Evolutionary conservation across 2,329 filamentous ascomycete species (phyloP).

Genomic region (Aplosporella prunicola): DNA sequence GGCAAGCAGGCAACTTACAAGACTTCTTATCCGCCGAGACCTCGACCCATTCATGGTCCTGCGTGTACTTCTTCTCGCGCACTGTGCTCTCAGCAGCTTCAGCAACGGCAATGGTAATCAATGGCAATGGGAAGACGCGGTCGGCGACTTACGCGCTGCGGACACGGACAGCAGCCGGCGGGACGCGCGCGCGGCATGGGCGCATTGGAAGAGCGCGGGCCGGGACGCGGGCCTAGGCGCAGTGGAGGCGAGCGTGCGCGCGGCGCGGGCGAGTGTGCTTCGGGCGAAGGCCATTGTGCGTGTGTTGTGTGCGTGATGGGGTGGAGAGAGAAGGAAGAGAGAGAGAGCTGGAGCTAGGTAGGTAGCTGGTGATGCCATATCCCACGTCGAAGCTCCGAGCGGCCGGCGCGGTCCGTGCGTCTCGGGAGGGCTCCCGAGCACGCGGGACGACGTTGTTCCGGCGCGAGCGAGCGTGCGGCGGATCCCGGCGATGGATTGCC

Average conservation of each 20-base stretch:
- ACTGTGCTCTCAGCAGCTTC: conserved; percentile 32
- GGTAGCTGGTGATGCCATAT: no score
- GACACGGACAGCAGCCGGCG: conserved; percentile 32
- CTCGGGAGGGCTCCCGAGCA: no score
- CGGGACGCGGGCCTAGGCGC: conserved; percentile 18
- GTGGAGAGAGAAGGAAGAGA: conserved; percentile 4
- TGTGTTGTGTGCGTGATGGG: neutral
- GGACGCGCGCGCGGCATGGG: conserved; percentile 12
- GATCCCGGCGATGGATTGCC: no score
- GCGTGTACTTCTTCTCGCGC: conserved; percentile 75
- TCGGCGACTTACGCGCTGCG: conserved; percentile 22
- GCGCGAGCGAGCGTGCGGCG: no score
- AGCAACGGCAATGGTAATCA: neutral
- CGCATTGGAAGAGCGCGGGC: conserved; percentile 15
- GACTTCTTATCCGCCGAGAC: conserved; percentile 72
- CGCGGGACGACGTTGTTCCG: no score
- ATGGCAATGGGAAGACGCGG: no score
- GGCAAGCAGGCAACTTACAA: conserved; percentile 39
- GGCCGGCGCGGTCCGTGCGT: no score
- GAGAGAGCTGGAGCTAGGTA: conserved; percentile 1
- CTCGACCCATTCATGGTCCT: conserved; percentile 98
- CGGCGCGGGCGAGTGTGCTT: conserved; percentile 23
- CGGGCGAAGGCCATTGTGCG: conserved; percentile 28
- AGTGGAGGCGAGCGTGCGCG: conserved; percentile 27
- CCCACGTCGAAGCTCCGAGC: no score